phyloP scores from a whole-genome alignment of 2,329 filamentous ascomycete species.

The Fusarium sp. region DNA sequence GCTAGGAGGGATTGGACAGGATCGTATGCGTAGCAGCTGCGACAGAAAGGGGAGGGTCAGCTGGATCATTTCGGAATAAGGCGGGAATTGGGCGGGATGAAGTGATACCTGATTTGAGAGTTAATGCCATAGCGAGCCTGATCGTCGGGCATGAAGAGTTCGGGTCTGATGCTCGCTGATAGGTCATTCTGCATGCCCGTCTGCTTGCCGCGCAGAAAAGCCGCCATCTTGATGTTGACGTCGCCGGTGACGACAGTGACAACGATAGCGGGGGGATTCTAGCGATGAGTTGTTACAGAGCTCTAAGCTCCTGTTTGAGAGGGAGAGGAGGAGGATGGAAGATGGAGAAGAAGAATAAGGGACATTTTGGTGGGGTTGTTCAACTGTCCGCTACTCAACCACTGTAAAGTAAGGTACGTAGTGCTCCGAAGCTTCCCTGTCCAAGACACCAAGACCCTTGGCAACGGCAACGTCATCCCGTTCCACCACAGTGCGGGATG shows the following conservation, averaged over 20 bases:
- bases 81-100: slow-evolving; percentile 15
- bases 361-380: slow-evolving; percentile 43
- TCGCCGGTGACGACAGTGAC: slow-evolving; percentile 14
- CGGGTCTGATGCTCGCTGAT: slow-evolving; percentile 83
- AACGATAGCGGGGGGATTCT: not conserved
- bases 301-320: slow-evolving; percentile 26
- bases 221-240: slow-evolving; percentile 74
- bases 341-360: slow-evolving; percentile 31
- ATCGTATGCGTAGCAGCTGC: slow-evolving; percentile 87
- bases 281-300: slow-evolving; percentile 31
- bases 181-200: slow-evolving; percentile 93
- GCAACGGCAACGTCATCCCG: slow-evolving; percentile 40
- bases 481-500: slow-evolving; percentile 14
- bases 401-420: slow-evolving; percentile 5
- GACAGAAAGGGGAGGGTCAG: slow-evolving; percentile 46
- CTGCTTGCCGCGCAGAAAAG: slow-evolving; percentile 93
- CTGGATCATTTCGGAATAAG: slow-evolving; percentile 28
- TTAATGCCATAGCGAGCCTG: slow-evolving; percentile 87
- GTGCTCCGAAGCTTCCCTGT: slow-evolving; percentile 30
- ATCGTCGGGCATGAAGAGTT: slow-evolving; percentile 87
- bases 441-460: slow-evolving; percentile 36
- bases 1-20: slow-evolving; percentile 94
- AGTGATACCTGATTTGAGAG: slow-evolving; percentile 74
- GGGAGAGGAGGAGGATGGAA: not conserved
- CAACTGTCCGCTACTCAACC: slow-evolving; percentile 7